phyloP scores from a whole-genome alignment of 2,329 filamentous ascomycete species.

The Penicillium corylophilum region DNA sequence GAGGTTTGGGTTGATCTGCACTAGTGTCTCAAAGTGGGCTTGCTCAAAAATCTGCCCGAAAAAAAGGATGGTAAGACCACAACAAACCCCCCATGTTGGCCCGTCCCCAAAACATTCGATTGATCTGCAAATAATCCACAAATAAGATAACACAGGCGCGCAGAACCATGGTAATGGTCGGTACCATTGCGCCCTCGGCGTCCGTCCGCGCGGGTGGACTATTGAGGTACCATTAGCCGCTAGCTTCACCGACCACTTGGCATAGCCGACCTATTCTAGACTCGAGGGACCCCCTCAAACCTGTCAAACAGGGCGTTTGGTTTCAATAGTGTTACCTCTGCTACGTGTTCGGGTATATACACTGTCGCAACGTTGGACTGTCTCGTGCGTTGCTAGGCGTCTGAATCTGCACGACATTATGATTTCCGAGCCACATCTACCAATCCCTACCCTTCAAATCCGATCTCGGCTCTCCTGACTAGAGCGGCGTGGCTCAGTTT shows the following conservation, averaged over 20 bases:
- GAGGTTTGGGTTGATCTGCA: not conserved
- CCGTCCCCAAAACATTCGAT: not conserved
- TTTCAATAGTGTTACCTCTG: conserved; percentile 14
- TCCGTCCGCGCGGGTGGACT: conserved; percentile 10
- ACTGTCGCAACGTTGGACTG: not conserved
- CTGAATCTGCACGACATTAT: not conserved
- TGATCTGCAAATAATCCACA: not conserved
- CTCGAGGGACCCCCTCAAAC: not conserved
- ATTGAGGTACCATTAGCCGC: conserved; percentile 20
- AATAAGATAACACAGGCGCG: not conserved
- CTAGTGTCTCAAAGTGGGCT: not conserved
- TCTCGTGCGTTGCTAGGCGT: not conserved
- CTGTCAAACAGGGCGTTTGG: conserved; percentile 21
- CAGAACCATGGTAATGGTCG: conserved; percentile 13
- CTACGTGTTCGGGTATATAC: not conserved
- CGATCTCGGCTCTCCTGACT: not conserved
- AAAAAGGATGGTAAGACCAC: not conserved
- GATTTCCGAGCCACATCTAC: not conserved
- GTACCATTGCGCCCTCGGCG: conserved; percentile 12
- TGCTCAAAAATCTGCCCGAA: not conserved
- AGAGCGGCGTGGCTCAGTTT: conserved; percentile 1
- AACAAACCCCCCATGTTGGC: not conserved
- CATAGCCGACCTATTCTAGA: conserved; percentile 2
- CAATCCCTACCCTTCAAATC: not conserved
- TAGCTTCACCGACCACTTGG: conserved; percentile 13